Percentiles rank a stretch among this genome's conserved stretches.
phyloP scores from a whole-genome alignment of 176 grass and related monocot genomes.

The Calamus simplicifolius region DNA sequence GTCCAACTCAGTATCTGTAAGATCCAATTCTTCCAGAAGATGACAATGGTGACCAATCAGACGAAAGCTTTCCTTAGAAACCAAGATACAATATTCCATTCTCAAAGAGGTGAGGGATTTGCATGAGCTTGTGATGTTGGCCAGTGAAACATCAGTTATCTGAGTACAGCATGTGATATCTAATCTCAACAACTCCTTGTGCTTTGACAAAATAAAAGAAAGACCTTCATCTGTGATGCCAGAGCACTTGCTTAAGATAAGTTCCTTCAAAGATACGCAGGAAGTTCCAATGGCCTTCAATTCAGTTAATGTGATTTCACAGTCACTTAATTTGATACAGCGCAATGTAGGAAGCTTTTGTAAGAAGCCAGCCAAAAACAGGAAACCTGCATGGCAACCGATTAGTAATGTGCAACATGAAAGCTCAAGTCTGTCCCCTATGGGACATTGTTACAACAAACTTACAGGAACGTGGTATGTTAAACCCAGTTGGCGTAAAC shows the following conservation, averaged over 20 bases:
- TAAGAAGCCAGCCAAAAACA: conserved; percentile 33
- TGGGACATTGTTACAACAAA: conserved; percentile 8
- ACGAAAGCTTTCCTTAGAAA: conserved; percentile 48
- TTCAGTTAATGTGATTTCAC: conserved; percentile 43
- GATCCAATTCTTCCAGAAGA: conserved; percentile 60
- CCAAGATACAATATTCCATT: conserved; percentile 70
- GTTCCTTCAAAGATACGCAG: conserved; percentile 50
- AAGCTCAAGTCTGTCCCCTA: neutral
- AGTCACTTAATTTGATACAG: conserved; percentile 66
- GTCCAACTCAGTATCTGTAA: conserved; percentile 82
- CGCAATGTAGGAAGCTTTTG: conserved; percentile 34
- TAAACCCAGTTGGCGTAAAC: conserved; percentile 47
- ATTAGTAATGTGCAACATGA: conserved; percentile 4
- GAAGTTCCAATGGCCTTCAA: conserved; percentile 49
- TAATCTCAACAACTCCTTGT: conserved; percentile 64
- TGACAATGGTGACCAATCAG: conserved; percentile 52
- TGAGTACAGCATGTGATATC: conserved; percentile 68
- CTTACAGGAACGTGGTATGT: conserved; percentile 68
- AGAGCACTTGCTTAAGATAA: conserved; percentile 75
- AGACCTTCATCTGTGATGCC: conserved; percentile 66
- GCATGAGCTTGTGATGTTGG: conserved; percentile 58
- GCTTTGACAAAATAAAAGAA: conserved; percentile 41
- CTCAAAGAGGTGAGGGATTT: conserved; percentile 62
- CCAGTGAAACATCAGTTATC: conserved; percentile 66
- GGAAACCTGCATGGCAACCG: conserved; percentile 41